Percentiles rank a stretch among this genome's conserved stretches.
These are phyloP conservation scores for Acer campestre DNA, from an alignment of 345 rosid genomes.

Conservation along the genomic window DNA sequence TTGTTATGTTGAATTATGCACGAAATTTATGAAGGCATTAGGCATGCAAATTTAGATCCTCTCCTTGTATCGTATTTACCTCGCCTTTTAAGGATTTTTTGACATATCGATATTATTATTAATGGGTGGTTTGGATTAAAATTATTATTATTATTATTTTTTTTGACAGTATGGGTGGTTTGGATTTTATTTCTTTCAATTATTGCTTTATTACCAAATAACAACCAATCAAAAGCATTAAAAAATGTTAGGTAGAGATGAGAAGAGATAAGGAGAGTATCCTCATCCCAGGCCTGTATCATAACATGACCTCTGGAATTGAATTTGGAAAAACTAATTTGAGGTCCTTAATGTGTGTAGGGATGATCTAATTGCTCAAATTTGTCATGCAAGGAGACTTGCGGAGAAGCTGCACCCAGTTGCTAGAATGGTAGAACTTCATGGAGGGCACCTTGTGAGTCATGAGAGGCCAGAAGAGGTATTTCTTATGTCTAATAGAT, in stretches of 20 bases:
- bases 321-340: conserved; percentile 24
- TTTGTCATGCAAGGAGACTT: conserved; percentile 77
- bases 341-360: conserved; percentile 41
- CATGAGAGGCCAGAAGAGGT: conserved; percentile 95
- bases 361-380: conserved; percentile 91
- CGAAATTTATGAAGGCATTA: background rate
- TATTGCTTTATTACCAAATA: background rate
- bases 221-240: background rate
- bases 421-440: conserved; percentile 93
- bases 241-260: background rate
- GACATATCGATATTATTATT: background rate
- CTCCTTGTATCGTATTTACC: background rate
- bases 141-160: background rate
- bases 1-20: background rate
- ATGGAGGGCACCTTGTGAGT: conserved; percentile 96
- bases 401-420: conserved; percentile 80
- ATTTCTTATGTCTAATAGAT: conserved; percentile 22
- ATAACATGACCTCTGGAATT: background rate
- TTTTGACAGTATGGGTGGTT: background rate
- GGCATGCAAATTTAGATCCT: background rate
- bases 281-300: too few species aligned
- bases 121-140: background rate
- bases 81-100: background rate
- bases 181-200: background rate
- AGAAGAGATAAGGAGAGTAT: background rate